phyloP scores from a whole-genome alignment of 2,329 filamentous ascomycete species.

The Colletotrichum liriopes region DNA sequence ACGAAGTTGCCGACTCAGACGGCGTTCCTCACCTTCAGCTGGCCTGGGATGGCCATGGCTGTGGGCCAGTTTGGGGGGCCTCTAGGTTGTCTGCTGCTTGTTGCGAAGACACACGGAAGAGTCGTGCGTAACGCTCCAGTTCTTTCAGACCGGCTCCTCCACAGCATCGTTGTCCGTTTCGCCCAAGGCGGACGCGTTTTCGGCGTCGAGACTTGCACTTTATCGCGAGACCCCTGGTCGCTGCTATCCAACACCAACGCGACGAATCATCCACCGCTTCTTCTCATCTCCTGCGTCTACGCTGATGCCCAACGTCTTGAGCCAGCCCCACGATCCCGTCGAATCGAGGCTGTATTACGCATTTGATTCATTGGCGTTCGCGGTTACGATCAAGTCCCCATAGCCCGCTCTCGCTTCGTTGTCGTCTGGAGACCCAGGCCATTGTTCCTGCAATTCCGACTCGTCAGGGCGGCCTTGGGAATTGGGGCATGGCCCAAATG shows the following conservation, averaged over 20 bases:
- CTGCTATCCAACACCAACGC: conserved; percentile 9
- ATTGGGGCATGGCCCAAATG: not conserved
- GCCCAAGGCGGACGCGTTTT: not conserved
- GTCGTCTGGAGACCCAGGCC: conserved; percentile 13
- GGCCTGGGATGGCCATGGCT: conserved; percentile 33
- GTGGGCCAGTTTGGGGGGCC: conserved; percentile 8
- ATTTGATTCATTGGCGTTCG: conserved; percentile 23
- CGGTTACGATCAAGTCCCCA: conserved; percentile 11
- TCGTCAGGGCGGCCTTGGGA: conserved; percentile 32
- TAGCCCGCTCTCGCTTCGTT: conserved; percentile 33
- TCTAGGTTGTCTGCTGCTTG: conserved; percentile 9
- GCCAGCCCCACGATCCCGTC: conserved; percentile 23
- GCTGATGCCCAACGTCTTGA: conserved; percentile 33
- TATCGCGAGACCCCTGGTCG: conserved; percentile 17
- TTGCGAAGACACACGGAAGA: conserved; percentile 16
- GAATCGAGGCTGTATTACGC: conserved; percentile 20
- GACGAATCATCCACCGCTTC: conserved; percentile 33
- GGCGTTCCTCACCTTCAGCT: conserved; percentile 25
- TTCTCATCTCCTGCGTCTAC: conserved; percentile 27
- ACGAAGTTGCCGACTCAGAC: conserved; percentile 21
- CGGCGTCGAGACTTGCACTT: conserved; percentile 15
- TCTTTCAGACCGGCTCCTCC: conserved; percentile 10
- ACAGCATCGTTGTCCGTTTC: conserved; percentile 13
- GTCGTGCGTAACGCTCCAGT: conserved; percentile 28
- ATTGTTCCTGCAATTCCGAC: conserved; percentile 22